A percentile compares a stretch with the other conserved stretches of the same genome.
Evolutionary conservation across 176 grass and related monocot genomes (phyloP).

Genomic region (Panicum miliaceum): DNA sequence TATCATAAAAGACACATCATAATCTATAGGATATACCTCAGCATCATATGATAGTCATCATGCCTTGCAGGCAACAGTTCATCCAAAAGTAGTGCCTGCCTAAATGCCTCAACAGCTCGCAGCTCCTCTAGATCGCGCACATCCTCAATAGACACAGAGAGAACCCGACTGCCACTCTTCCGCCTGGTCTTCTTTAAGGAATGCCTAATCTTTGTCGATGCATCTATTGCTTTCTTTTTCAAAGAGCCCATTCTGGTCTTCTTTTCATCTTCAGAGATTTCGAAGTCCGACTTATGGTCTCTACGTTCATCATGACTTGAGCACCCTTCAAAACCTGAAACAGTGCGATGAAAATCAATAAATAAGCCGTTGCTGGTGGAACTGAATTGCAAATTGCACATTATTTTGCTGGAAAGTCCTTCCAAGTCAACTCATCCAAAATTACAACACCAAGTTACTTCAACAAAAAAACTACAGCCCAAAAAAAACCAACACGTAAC

Average conservation of each 20-base stretch:
- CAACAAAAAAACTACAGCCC: neutral
- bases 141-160: slow-evolving; percentile 97
- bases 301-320: slow-evolving; percentile 74
- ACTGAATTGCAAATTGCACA: neutral
- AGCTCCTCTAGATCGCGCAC: slow-evolving; percentile 79
- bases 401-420: neutral
- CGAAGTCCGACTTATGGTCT: slow-evolving; percentile 79
- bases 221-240: slow-evolving; percentile 96
- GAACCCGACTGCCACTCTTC: slow-evolving; percentile 68
- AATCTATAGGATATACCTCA: slow-evolving; percentile 58
- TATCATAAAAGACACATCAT: no score
- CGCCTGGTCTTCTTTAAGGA: slow-evolving; percentile 87
- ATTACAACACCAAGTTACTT: slow-evolving; percentile 6
- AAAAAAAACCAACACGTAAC: slow-evolving; percentile 16
- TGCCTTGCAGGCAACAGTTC: slow-evolving; percentile 83
- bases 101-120: slow-evolving; percentile 80
- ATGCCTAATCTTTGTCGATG: slow-evolving; percentile 82
- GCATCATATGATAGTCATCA: slow-evolving; percentile 97
- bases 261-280: slow-evolving; percentile 94
- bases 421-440: slow-evolving; percentile 13
- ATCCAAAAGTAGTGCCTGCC: slow-evolving; percentile 71
- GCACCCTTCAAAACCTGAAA: slow-evolving; percentile 79
- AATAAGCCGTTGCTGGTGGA: neutral
- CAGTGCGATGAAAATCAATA: neutral
- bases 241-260: slow-evolving; percentile 85